Percentiles rank a stretch among this genome's conserved stretches.
Conservation (phyloP, 352 stramenopile species). For the Phytophthora syringae region DNA sequence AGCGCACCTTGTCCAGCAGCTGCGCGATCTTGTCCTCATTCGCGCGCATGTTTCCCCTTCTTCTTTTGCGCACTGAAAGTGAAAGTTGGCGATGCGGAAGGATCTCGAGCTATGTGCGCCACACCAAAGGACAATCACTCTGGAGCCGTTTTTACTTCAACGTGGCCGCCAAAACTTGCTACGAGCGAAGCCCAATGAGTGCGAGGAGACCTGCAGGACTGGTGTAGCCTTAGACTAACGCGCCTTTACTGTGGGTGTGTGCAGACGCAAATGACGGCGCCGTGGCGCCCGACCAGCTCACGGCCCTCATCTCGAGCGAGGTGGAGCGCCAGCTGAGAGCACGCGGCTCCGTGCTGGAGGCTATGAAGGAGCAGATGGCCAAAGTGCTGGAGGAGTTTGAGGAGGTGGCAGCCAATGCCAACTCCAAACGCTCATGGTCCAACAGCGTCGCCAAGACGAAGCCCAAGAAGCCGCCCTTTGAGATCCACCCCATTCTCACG, state of each 20-base stretch:
- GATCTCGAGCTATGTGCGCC: slow-evolving; percentile 23
- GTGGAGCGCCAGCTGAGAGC: slow-evolving; percentile 65
- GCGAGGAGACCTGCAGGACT: background rate
- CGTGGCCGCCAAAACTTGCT: no score
- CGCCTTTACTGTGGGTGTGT: background rate
- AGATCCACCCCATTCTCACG: slow-evolving; percentile 43
- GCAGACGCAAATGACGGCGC: slow-evolving; percentile 34
- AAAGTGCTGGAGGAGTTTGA: slow-evolving; percentile 77
- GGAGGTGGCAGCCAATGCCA: slow-evolving; percentile 57
- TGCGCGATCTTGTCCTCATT: slow-evolving; percentile 83
- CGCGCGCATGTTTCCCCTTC: slow-evolving; percentile 53
- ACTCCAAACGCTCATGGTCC: slow-evolving; percentile 74
- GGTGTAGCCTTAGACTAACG: background rate
- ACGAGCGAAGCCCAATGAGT: no score
- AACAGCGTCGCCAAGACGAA: slow-evolving; percentile 59
- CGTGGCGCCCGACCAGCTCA: slow-evolving; percentile 58
- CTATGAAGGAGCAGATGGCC: slow-evolving; percentile 74
- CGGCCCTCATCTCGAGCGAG: slow-evolving; percentile 64
- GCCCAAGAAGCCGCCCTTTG: slow-evolving; percentile 17
- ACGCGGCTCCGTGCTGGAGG: slow-evolving; percentile 56
- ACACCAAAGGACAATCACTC: slow-evolving; percentile 25
- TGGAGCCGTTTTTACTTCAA: slow-evolving; percentile 34
- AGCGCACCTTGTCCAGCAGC: slow-evolving; percentile 78
- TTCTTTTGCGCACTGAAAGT: no score
- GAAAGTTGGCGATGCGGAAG: slow-evolving; percentile 23